phyloP scores from a whole-genome alignment of 2,329 filamentous ascomycete species.

The Talaromyces pinophilus region DNA sequence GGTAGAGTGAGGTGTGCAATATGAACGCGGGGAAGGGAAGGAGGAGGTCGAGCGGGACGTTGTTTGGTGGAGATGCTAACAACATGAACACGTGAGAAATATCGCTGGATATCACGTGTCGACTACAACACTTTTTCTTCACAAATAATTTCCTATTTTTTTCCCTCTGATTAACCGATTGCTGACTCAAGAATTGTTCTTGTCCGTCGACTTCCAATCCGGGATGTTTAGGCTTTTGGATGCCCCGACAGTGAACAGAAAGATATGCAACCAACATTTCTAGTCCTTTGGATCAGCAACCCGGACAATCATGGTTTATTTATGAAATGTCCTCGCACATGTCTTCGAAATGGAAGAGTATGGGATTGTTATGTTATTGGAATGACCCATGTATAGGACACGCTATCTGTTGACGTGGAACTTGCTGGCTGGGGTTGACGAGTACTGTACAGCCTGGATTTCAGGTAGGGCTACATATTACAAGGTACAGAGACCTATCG shows the following conservation, averaged over 20 bases:
- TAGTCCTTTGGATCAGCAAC: background rate
- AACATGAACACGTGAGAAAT: constrained; percentile 15
- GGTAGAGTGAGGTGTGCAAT: constrained; percentile 3
- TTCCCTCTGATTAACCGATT: too few species aligned
- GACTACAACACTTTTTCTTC: background rate
- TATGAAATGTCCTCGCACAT: constrained; percentile 5
- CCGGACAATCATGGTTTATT: constrained; percentile 1
- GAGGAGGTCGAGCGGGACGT: constrained; percentile 10
- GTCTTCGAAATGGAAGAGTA: background rate
- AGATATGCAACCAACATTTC: background rate
- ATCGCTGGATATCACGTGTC: constrained; percentile 9
- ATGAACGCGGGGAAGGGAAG: constrained; percentile 20
- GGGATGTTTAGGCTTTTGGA: background rate
- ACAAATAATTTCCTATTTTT: background rate
- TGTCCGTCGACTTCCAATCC: background rate
- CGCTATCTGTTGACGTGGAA: constrained; percentile 21
- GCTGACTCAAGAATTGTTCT: background rate
- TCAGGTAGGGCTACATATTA: constrained; percentile 21
- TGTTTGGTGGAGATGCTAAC: background rate
- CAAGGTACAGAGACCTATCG: constrained; percentile 19
- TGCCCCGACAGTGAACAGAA: background rate
- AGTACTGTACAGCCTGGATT: constrained; percentile 12
- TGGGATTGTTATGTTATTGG: background rate
- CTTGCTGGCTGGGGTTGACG: constrained; percentile 5
- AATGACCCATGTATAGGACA: constrained; percentile 13